A percentile compares a stretch with the other conserved stretches of the same genome.
Evolutionary conservation across 139 green algal genomes (phyloP).

Genomic region (Tetradesmus obliquus): DNA sequence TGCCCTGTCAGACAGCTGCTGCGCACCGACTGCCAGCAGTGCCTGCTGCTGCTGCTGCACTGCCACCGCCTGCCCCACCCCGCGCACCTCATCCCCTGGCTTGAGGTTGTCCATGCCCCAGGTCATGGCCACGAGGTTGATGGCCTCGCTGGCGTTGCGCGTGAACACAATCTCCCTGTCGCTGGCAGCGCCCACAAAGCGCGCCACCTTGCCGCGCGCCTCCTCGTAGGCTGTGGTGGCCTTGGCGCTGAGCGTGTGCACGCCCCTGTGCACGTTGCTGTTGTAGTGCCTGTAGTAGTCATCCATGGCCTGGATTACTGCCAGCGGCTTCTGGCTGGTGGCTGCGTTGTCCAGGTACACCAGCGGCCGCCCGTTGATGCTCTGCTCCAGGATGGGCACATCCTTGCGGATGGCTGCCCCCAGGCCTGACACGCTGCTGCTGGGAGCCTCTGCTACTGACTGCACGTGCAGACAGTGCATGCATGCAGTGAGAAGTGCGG

Average conservation of each 20-base stretch:
- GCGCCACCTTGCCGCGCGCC: conserved; percentile 88
- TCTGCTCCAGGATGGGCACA: conserved; percentile 91
- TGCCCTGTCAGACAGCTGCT: background rate
- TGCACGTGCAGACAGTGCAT: background rate
- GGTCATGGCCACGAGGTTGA: conserved; percentile 98
- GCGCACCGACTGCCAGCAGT: background rate
- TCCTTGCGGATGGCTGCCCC: conserved; percentile 66
- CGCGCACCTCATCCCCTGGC: conserved; percentile 92
- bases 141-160: conserved; percentile 94
- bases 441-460: background rate
- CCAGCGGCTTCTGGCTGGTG: conserved; percentile 94
- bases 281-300: conserved; percentile 94
- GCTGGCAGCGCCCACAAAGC: conserved; percentile 86
- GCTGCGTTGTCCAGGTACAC: conserved; percentile 99
- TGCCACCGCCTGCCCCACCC: background rate
- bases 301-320: conserved; percentile 78
- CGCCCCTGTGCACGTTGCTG: conserved; percentile 97
- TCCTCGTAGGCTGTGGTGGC: conserved; percentile 95
- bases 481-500: background rate
- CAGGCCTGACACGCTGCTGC: background rate
- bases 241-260: conserved; percentile 82
- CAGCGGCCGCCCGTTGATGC: conserved; percentile 83
- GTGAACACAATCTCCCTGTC: conserved; percentile 96
- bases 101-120: conserved; percentile 91
- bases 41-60: background rate